These are phyloP conservation scores for Microbotryum lychnidis-dioicae DNA, from an alignment of 1,284 basidiomycete genomes.

Conservation along the genomic window DNA sequence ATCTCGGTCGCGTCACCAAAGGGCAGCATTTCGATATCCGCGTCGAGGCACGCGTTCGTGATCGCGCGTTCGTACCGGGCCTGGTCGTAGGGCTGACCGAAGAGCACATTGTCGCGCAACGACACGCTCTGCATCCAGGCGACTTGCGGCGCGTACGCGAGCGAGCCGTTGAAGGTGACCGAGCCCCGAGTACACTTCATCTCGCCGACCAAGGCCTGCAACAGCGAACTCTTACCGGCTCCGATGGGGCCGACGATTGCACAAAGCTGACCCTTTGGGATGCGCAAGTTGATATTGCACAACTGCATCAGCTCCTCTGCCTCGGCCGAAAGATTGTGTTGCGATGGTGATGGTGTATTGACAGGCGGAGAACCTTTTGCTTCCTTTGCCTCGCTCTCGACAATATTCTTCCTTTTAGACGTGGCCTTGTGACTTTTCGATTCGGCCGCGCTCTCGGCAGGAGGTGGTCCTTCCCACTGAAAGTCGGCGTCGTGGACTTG, in stretches of 20 bases:
- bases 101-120: conserved; percentile 63
- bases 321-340: background rate
- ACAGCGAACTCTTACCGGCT: conserved; percentile 54
- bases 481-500: conserved; percentile 61
- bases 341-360: conserved; percentile 7
- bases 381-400: conserved; percentile 7
- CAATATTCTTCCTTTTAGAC: background rate
- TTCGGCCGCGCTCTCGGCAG: conserved; percentile 46
- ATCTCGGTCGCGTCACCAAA: conserved; percentile 56
- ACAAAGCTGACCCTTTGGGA: conserved; percentile 54
- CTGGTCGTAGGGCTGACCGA: conserved; percentile 70
- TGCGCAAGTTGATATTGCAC: conserved; percentile 48
- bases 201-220: conserved; percentile 64
- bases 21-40: conserved; percentile 55
- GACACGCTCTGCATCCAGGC: conserved; percentile 85
- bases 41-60: conserved; percentile 61
- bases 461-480: conserved; percentile 69
- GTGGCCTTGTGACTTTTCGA: conserved; percentile 37
- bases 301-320: conserved; percentile 46
- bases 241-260: conserved; percentile 61
- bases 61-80: conserved; percentile 71
- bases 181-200: conserved; percentile 54
- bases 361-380: background rate
- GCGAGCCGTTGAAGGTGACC: conserved; percentile 39
- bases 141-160: conserved; percentile 45